Evolutionary conservation across 1,284 basidiomycete species (phyloP).

Genomic region (Leccinum solheimii): DNA sequence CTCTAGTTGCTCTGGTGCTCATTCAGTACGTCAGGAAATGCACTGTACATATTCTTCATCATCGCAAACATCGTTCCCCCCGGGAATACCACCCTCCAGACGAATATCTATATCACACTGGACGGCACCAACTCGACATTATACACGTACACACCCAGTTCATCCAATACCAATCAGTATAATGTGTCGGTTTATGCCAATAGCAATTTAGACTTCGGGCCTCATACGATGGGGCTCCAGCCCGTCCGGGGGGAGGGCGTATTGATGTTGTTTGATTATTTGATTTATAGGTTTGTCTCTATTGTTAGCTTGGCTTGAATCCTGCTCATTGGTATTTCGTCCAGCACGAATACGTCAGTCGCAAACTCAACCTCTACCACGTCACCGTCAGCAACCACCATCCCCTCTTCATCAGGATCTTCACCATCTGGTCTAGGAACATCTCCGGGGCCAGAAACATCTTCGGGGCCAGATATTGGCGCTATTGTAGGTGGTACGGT

Average conservation of each 20-base stretch:
- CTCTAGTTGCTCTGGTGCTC: neutral
- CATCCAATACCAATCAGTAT: neutral
- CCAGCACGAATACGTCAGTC: neutral
- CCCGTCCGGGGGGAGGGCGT: neutral
- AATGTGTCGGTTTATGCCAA: neutral
- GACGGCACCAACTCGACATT: neutral
- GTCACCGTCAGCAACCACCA: neutral
- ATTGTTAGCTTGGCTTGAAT: neutral
- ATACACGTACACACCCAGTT: neutral
- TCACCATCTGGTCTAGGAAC: neutral
- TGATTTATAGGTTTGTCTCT: neutral
- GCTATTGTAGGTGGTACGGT: neutral
- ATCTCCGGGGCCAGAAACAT: neutral
- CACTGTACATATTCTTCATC: neutral
- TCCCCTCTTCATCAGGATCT: neutral
- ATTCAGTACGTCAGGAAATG: neutral
- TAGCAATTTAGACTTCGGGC: neutral
- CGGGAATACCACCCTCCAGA: too few relatives aligned
- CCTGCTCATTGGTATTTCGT: neutral
- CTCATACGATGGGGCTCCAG: neutral
- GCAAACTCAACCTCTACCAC: neutral
- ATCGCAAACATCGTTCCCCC: neutral
- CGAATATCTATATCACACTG: neutral
- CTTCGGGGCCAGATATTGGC: neutral
- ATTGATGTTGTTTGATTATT: neutral